These are phyloP conservation scores for Hypomyces rosellus DNA, from an alignment of 2,329 filamentous ascomycete genomes.

Conservation along the genomic window DNA sequence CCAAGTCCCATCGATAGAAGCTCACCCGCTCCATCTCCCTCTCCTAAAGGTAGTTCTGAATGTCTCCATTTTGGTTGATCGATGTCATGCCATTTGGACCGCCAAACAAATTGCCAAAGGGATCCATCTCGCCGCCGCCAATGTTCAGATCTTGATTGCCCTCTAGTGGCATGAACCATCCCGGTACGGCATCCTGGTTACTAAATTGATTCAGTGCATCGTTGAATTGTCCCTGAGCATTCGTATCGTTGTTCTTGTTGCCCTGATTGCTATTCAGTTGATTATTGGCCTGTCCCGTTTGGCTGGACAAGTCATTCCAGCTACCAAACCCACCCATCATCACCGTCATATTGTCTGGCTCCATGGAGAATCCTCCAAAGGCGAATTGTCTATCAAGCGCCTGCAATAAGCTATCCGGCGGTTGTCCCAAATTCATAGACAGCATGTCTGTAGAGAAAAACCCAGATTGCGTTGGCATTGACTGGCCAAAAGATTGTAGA, in stretches of 20 bases:
- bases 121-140: constrained; percentile 39
- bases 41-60: background rate
- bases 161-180: constrained; percentile 87
- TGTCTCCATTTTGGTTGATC: constrained; percentile 20
- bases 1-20: no score
- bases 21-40: no score
- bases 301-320: constrained; percentile 38
- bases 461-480: constrained; percentile 29
- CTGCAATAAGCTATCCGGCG: constrained; percentile 49
- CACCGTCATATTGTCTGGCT: constrained; percentile 33
- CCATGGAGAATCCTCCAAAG: constrained; percentile 63
- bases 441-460: constrained; percentile 50
- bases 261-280: constrained; percentile 22
- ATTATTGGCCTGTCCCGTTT: constrained; percentile 19
- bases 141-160: constrained; percentile 42
- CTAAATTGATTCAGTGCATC: constrained; percentile 19
- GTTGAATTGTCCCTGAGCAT: constrained; percentile 16
- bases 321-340: constrained; percentile 35
- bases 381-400: constrained; percentile 72
- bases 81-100: constrained; percentile 32
- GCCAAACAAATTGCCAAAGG: constrained; percentile 44
- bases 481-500: constrained; percentile 33
- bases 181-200: constrained; percentile 50
- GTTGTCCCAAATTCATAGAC: constrained; percentile 44
- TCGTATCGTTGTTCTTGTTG: constrained; percentile 23